Evolutionary conservation across 192 early-diverging fungal species (phyloP).

Genomic region (Backusella circina): DNA sequence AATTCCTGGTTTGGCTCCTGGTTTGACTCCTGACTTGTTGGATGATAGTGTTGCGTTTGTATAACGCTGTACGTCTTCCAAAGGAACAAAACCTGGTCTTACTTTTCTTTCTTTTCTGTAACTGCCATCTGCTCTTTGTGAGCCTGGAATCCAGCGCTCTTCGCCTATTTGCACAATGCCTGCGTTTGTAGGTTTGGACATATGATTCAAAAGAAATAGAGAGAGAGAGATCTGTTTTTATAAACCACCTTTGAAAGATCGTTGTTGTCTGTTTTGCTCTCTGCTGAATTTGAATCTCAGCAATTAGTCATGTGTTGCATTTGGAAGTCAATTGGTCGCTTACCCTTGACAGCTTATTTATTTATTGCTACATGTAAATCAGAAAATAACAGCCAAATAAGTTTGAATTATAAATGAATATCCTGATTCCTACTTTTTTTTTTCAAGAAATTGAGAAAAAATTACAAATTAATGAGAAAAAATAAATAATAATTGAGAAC

Average conservation of each 20-base stretch:
- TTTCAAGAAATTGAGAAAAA: too few relatives aligned
- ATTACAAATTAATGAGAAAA: too few relatives aligned
- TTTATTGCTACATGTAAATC: too few relatives aligned
- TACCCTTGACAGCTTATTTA: too few relatives aligned
- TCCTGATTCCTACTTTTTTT: too few relatives aligned
- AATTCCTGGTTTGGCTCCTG: too few relatives aligned
- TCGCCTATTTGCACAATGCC: constrained; percentile 36
- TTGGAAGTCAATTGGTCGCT: neutral
- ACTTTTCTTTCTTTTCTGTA: constrained; percentile 66
- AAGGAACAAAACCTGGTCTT: constrained; percentile 63
- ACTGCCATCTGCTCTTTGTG: constrained; percentile 65
- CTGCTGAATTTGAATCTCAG: neutral
- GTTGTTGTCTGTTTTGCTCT: neutral
- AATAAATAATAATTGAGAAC: too few relatives aligned
- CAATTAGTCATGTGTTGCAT: neutral
- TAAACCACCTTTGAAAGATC: neutral
- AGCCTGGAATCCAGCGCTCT: constrained; percentile 58
- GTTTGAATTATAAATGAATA: too few relatives aligned
- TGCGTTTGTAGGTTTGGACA: constrained; percentile 4
- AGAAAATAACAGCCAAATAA: too few relatives aligned
- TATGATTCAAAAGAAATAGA: neutral
- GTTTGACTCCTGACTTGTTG: constrained; percentile 16
- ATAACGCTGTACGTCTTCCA: constrained; percentile 62
- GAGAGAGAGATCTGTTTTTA: neutral
- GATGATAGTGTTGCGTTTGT: constrained; percentile 47